Conservation (phyloP, 2,329 filamentous ascomycete species). For the Coniochaeta sp. region DNA sequence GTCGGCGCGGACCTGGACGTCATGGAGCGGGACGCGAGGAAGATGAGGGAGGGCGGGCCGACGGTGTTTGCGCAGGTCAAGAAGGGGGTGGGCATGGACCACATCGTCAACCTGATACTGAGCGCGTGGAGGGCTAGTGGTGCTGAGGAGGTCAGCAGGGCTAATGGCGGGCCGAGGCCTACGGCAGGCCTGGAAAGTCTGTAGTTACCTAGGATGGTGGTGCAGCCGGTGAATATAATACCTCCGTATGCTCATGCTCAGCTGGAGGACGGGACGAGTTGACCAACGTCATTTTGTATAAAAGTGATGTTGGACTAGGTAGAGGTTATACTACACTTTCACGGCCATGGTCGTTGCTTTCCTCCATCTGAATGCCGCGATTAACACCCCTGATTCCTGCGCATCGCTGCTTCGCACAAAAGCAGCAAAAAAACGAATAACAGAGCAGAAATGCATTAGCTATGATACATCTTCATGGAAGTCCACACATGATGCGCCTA, state of each 20-base stretch:
- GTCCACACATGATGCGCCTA: neutral
- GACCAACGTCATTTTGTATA: too few species aligned
- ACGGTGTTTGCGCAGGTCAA: slow-evolving; percentile 98
- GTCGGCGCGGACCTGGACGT: slow-evolving; percentile 85
- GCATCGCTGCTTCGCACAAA: neutral
- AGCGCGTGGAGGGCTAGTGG: slow-evolving; percentile 92
- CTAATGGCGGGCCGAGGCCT: slow-evolving; percentile 47
- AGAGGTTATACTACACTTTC: too few species aligned
- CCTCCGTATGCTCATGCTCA: too few species aligned
- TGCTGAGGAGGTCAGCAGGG: slow-evolving; percentile 54
- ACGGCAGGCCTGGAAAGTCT: slow-evolving; percentile 44
- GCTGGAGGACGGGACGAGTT: too few species aligned
- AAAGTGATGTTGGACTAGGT: too few species aligned
- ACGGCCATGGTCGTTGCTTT: neutral
- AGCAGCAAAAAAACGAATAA: too few species aligned
- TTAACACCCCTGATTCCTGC: neutral
- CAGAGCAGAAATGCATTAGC: too few species aligned
- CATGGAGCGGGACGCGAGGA: slow-evolving; percentile 90
- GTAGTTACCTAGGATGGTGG: neutral
- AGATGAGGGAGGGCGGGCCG: slow-evolving; percentile 92
- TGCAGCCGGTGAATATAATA: too few species aligned
- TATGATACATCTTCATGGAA: too few species aligned
- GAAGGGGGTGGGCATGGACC: slow-evolving; percentile 73
- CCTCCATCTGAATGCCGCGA: neutral
- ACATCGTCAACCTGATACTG: slow-evolving; percentile 81